phyloP scores from a whole-genome alignment of 1,284 basidiomycete genomes.

The Butyriboletus appendiculatus region DNA sequence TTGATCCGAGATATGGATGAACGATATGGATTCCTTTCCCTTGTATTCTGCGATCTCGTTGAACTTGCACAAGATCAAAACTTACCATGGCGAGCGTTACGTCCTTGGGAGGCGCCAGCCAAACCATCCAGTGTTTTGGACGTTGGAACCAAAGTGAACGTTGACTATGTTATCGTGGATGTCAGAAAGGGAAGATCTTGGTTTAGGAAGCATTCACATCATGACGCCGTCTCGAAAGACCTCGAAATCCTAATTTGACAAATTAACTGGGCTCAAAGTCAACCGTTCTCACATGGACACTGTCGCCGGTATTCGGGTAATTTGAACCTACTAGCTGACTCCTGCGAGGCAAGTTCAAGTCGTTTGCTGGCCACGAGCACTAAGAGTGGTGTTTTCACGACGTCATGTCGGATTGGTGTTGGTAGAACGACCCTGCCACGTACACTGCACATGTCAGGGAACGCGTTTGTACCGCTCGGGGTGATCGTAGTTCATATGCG shows the following conservation, averaged over 20 bases:
- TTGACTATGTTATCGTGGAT: neutral
- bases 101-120: slow-evolving; percentile 9
- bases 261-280: neutral
- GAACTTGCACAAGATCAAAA: slow-evolving; percentile 1
- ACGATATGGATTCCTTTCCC: neutral
- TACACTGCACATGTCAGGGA: slow-evolving; percentile 4
- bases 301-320: no score
- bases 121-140: slow-evolving; percentile 32
- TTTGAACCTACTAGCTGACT: neutral
- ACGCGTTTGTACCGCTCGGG: neutral
- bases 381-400: neutral
- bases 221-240: neutral
- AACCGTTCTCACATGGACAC: neutral
- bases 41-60: slow-evolving; percentile 11
- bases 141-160: slow-evolving; percentile 3
- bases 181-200: neutral
- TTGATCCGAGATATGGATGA: slow-evolving; percentile 1
- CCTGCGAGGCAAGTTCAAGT: neutral
- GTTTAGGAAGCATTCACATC: neutral
- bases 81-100: slow-evolving; percentile 9
- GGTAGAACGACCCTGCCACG: slow-evolving; percentile 1
- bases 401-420: neutral
- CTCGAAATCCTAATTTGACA: neutral
- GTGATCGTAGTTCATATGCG: neutral
- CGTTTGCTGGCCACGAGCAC: neutral